Conservation (phyloP, 2,329 filamentous ascomycete genomes). For the Orbilia oligospora region DNA sequence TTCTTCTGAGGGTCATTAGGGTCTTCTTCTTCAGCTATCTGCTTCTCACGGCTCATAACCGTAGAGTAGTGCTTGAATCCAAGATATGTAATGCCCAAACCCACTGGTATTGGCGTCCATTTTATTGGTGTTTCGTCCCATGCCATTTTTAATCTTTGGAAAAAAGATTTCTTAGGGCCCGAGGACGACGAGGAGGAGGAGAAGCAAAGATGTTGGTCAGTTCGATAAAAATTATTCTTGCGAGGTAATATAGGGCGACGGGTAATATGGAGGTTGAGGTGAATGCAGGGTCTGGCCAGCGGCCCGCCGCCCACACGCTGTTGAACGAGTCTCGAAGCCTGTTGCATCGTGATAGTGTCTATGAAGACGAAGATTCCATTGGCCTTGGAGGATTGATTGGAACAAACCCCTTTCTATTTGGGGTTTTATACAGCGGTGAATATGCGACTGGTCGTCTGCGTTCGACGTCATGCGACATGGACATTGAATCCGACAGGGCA, state of each 20-base stretch:
- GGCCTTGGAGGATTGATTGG: neutral
- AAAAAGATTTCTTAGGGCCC: conserved; percentile 35
- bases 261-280: conserved; percentile 5
- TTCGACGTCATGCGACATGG: conserved; percentile 50
- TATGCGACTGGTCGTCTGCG: conserved; percentile 14
- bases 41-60: conserved; percentile 72
- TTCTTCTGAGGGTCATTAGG: conserved; percentile 70
- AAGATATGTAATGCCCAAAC: conserved; percentile 85
- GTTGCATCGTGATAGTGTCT: conserved; percentile 43
- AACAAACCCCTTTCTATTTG: neutral
- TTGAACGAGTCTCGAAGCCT: conserved; percentile 37
- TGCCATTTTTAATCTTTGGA: conserved; percentile 64
- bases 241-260: conserved; percentile 18
- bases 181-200: conserved; percentile 31
- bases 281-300: conserved; percentile 30
- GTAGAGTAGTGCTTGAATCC: conserved; percentile 88
- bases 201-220: neutral
- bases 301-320: conserved; percentile 19
- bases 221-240: neutral
- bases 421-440: neutral
- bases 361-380: conserved; percentile 41
- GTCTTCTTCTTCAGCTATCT: conserved; percentile 69
- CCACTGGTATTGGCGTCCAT: conserved; percentile 93
- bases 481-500: conserved; percentile 24
- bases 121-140: conserved; percentile 78